Conservation (phyloP, 768 basidiomycete species). For the Leucocoprinus birnbaumii region DNA sequence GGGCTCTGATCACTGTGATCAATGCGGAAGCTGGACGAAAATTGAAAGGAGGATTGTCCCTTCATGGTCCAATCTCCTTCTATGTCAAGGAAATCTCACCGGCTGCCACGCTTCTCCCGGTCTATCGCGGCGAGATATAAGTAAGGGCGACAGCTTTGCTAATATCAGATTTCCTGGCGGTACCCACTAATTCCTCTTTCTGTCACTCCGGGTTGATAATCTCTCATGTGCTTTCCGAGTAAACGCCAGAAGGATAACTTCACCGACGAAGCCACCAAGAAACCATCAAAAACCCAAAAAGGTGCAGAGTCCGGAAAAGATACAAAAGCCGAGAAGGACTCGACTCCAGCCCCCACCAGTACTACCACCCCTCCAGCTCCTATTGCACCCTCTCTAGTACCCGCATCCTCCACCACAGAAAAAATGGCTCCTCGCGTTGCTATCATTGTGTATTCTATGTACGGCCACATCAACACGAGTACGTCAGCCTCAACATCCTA, state of each 20-base stretch:
- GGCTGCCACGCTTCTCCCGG: conserved; percentile 1
- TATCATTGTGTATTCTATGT: conserved; percentile 73
- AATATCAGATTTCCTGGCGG: background rate
- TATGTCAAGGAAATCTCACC: background rate
- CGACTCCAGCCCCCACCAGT: conserved; percentile 5
- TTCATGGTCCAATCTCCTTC: background rate
- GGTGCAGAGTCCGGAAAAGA: conserved; percentile 17
- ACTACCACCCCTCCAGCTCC: background rate
- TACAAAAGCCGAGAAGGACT: conserved; percentile 25
- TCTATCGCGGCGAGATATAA: background rate
- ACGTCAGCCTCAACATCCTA: conserved; percentile 16
- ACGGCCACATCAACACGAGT: conserved; percentile 72
- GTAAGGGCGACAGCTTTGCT: background rate
- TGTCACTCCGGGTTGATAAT: background rate
- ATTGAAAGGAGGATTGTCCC: background rate
- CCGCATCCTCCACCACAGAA: background rate
- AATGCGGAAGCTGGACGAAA: background rate
- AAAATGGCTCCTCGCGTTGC: conserved; percentile 56
- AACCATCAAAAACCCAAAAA: conserved; percentile 13
- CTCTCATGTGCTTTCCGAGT: conserved; percentile 30
- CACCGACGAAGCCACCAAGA: conserved; percentile 18
- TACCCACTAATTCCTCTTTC: conserved; percentile 1
- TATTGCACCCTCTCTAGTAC: conserved; percentile 8
- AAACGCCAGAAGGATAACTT: conserved; percentile 30
- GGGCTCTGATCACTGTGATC: background rate